A percentile compares a stretch with the other conserved stretches of the same genome.
Evolutionary conservation across 1,139 yeast genomes (phyloP).

Genomic region (Kodamaea fungicola): DNA sequence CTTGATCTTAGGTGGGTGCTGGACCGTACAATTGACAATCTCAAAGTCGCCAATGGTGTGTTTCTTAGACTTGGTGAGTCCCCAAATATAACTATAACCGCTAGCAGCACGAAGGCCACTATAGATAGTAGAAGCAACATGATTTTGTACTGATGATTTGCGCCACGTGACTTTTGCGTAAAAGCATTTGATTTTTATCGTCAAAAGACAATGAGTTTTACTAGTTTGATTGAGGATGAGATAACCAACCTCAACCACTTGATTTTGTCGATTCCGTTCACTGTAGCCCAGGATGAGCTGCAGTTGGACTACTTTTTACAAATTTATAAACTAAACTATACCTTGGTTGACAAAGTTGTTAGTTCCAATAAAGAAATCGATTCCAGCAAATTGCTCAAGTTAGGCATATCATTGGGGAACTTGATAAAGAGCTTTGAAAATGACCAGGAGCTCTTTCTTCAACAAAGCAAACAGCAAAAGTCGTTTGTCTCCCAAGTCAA

Average conservation of each 20-base stretch:
- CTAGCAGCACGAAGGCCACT: slow-evolving; percentile 1
- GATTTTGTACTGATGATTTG: neutral
- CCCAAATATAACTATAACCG: slow-evolving; percentile 43
- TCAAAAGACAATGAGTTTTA: slow-evolving; percentile 9
- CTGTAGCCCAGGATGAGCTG: slow-evolving; percentile 10
- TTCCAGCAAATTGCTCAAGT: slow-evolving; percentile 35
- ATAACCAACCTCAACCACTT: slow-evolving; percentile 27
- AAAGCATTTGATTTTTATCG: neutral
- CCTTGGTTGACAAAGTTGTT: slow-evolving; percentile 12
- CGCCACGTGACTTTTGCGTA: neutral
- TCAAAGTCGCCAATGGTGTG: slow-evolving; percentile 26
- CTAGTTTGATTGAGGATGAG: slow-evolving; percentile 21
- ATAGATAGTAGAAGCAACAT: slow-evolving; percentile 3
- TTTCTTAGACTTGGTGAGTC: slow-evolving; percentile 48
- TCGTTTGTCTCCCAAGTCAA: slow-evolving; percentile 12
- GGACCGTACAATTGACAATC: slow-evolving; percentile 9
- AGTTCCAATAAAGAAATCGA: slow-evolving; percentile 32
- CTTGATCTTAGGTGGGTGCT: slow-evolving; percentile 1
- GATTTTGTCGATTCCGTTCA: slow-evolving; percentile 35
- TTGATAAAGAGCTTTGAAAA: slow-evolving; percentile 34
- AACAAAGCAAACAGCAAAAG: slow-evolving; percentile 23
- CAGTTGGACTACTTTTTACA: slow-evolving; percentile 24
- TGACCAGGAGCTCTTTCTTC: slow-evolving; percentile 32
- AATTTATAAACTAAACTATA: slow-evolving; percentile 31
- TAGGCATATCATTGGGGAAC: slow-evolving; percentile 45